phyloP scores from a whole-genome alignment of 2,329 filamentous ascomycete genomes.

The Penicillium thymicola region DNA sequence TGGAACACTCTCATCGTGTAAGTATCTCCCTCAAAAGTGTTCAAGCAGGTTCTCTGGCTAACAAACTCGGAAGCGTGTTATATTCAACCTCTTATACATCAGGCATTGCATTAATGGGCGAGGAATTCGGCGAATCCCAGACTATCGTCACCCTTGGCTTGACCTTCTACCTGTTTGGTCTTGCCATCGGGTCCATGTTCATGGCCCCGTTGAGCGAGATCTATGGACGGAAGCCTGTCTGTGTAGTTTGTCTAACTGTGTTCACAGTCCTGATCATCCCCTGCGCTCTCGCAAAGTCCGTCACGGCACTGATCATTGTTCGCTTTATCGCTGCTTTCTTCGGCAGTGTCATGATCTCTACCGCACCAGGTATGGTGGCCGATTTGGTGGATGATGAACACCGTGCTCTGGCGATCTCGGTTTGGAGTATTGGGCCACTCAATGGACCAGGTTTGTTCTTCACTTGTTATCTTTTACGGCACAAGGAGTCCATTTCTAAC shows the following conservation, averaged over 20 bases:
- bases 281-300: constrained; percentile 64
- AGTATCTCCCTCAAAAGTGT: constrained; percentile 16
- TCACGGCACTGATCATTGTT: constrained; percentile 66
- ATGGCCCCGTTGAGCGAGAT: constrained; percentile 64
- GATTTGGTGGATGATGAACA: constrained; percentile 80
- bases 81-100: constrained; percentile 79
- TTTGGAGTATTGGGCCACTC: constrained; percentile 80
- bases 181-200: constrained; percentile 68
- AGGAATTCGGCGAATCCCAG: constrained; percentile 59
- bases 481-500: neutral
- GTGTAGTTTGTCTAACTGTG: constrained; percentile 60
- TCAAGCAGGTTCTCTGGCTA: neutral
- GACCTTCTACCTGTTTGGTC: constrained; percentile 73
- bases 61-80: constrained; percentile 51
- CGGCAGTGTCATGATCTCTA: constrained; percentile 76
- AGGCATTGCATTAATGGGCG: constrained; percentile 64
- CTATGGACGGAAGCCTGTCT: constrained; percentile 55
- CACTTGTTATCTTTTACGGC: neutral
- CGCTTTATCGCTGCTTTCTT: constrained; percentile 73
- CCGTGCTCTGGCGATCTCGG: constrained; percentile 75
- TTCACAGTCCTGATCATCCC: constrained; percentile 71
- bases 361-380: constrained; percentile 76
- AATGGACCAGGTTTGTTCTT: constrained; percentile 60
- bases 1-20: constrained; percentile 57
- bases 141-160: constrained; percentile 70